Evolutionary conservation across 257 asterid species (phyloP).

Genomic region (Plectranthus barbatus): DNA sequence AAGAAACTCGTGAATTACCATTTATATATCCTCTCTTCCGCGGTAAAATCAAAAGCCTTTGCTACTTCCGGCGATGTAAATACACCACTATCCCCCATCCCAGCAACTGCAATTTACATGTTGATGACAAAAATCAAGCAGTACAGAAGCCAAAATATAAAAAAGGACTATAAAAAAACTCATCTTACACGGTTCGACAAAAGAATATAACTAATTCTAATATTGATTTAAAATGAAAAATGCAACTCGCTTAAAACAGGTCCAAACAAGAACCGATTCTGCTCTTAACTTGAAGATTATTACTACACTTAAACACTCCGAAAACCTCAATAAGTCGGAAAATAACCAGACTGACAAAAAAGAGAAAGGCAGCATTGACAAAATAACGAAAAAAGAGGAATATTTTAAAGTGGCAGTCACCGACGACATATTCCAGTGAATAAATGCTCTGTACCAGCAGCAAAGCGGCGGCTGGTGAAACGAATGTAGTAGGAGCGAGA

Average conservation of each 20-base stretch:
- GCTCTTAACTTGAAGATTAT: too few species aligned
- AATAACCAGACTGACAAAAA: too few species aligned
- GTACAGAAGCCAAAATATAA: neutral
- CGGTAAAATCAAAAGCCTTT: conserved; percentile 70
- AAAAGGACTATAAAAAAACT: neutral
- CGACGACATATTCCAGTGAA: neutral
- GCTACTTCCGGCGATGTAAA: conserved; percentile 84
- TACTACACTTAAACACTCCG: too few species aligned
- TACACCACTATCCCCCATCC: conserved; percentile 33
- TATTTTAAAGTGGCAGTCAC: neutral
- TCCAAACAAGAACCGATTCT: too few species aligned
- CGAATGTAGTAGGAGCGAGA: conserved; percentile 32
- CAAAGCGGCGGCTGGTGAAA: conserved; percentile 20
- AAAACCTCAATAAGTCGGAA: too few species aligned
- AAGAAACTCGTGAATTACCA: conserved; percentile 38
- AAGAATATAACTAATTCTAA: too few species aligned
- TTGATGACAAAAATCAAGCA: neutral
- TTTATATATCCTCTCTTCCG: conserved; percentile 86
- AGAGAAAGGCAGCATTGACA: neutral
- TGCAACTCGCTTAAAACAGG: too few species aligned
- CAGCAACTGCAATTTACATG: conserved; percentile 44
- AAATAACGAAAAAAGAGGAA: neutral
- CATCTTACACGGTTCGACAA: too few species aligned
- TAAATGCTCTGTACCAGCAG: conserved; percentile 21
- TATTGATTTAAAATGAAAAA: too few species aligned